Percentiles rank a stretch among this genome's conserved stretches.
Evolutionary conservation across 441 rosid species (phyloP).

Genomic region (Lepidium campestre): DNA sequence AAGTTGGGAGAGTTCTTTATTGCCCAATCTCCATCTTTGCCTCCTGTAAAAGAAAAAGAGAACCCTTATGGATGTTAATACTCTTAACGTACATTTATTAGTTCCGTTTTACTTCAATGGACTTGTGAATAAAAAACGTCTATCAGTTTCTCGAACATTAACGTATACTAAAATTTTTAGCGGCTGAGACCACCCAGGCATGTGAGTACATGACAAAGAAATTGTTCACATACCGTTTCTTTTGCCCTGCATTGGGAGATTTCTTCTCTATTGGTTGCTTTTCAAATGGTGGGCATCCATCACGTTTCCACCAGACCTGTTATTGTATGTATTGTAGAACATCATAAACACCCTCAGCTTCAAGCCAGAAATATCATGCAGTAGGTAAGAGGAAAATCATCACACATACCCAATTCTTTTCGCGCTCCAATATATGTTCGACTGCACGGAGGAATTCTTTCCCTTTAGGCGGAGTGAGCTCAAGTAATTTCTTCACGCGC

Average conservation of each 20-base stretch:
- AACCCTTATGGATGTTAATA: neutral
- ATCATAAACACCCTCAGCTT: slow-evolving; percentile 13
- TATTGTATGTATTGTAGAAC: slow-evolving; percentile 15
- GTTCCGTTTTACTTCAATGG: neutral
- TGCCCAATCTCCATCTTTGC: slow-evolving; percentile 90
- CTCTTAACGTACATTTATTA: neutral
- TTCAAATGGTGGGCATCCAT: slow-evolving; percentile 96
- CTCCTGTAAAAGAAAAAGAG: slow-evolving; percentile 42
- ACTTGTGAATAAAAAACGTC: neutral
- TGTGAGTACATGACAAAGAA: neutral
- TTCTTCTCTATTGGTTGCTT: slow-evolving; percentile 76
- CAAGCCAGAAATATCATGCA: neutral
- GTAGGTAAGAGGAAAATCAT: slow-evolving; percentile 11
- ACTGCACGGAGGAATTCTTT: slow-evolving; percentile 73
- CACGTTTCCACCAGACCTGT: slow-evolving; percentile 99
- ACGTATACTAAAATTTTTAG: neutral
- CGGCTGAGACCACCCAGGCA: neutral
- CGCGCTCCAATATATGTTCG: slow-evolving; percentile 89
- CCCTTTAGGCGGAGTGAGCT: slow-evolving; percentile 92
- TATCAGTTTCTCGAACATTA: neutral
- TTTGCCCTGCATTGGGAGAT: slow-evolving; percentile 54
- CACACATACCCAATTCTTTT: slow-evolving; percentile 88
- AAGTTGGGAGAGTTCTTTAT: slow-evolving; percentile 93
- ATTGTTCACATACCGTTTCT: slow-evolving; percentile 58
- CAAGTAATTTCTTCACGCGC: slow-evolving; percentile 79